Base-by-base conservation (phyloP, 768 basidiomycete genomes). In the Tricholoma terreum region DNA sequence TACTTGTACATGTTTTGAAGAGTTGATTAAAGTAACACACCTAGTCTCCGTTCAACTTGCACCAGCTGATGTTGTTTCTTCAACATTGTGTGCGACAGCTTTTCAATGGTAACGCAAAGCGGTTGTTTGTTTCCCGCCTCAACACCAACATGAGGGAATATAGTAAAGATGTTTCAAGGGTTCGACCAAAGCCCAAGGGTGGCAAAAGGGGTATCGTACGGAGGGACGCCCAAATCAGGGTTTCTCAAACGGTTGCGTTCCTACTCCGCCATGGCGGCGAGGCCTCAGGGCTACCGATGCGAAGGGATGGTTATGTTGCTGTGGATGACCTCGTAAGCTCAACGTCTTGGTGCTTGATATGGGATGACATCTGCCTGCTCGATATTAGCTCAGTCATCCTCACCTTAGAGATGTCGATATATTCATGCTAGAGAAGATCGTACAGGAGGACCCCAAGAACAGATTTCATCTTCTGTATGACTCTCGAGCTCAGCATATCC, bases 221-320 rank as follows among this genome's bases (percentile, higher is more conserved):
- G 19, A 17, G 27, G 4, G 3, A 14, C 14, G 14, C 11, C 30
- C 8, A 49, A 6, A 17, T n/a, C 15, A 40, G 15, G 46, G 30
- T 90, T 15, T 93, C 90, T 11, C 98, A 96, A 71, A 89, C 91
- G 0, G 73, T 98, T 12, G 89, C 94, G 0, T 97, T 89, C 81
- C 75, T 98, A 21, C 82, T 98, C 15, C 80, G 90, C 4, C 88
- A 92, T 64, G 88, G 86, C 0, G 86, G 87, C 8, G 73, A 75
- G 54, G 79, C 79, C 33, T 80, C 84, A 52, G 75, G 78, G 1
- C 62, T 92, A 6, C 22, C 3, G 10, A 82, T 92, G 63, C 82
- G 90, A 3, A 68, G 82, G 10, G 93, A 94, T 57, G 93, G 93
- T 0, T 94, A 87, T 66, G 85, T 94, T 3, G 81, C 82, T 61